phyloP scores from a whole-genome alignment of 2,329 filamentous ascomycete species.

The Sporothrix pallida region DNA sequence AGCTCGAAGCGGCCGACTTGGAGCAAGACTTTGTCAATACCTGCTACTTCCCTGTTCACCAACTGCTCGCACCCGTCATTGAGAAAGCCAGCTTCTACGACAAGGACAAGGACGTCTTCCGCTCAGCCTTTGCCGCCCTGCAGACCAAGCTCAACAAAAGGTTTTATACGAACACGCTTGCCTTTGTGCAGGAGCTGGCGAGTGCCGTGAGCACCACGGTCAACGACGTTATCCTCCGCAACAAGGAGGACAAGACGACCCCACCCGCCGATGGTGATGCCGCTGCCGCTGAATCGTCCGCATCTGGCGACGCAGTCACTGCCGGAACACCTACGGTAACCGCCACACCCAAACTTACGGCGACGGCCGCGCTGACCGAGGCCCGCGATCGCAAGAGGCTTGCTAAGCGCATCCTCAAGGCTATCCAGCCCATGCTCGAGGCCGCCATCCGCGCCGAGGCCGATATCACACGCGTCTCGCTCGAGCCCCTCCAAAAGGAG shows the following conservation, averaged over 20 bases:
- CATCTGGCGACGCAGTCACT: background rate
- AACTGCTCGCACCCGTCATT: constrained; percentile 76
- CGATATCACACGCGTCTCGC: constrained; percentile 74
- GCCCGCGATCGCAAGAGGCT: constrained; percentile 81
- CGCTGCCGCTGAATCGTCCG: background rate
- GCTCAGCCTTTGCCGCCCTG: constrained; percentile 56
- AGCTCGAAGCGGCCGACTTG: constrained; percentile 76
- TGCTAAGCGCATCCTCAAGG: constrained; percentile 88
- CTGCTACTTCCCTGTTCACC: constrained; percentile 88
- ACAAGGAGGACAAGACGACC: constrained; percentile 41
- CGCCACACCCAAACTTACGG: background rate
- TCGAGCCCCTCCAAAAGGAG: constrained; percentile 73
- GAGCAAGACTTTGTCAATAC: constrained; percentile 82
- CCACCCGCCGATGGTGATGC: constrained; percentile 42
- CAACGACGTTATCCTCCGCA: constrained; percentile 41
- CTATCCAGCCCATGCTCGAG: constrained; percentile 78
- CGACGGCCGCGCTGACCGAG: constrained; percentile 58
- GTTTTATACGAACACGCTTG: constrained; percentile 62
- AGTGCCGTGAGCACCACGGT: constrained; percentile 61
- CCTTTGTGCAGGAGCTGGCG: constrained; percentile 63
- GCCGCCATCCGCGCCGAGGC: constrained; percentile 78
- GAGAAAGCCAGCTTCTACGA: constrained; percentile 77
- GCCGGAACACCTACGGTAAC: background rate
- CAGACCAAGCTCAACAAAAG: constrained; percentile 60
- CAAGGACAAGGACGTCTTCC: constrained; percentile 66